Evolutionary conservation across 1,284 basidiomycete species (phyloP), one percentile per base, ranked within the genome.

Genomic region (Meira nashicola): DNA sequence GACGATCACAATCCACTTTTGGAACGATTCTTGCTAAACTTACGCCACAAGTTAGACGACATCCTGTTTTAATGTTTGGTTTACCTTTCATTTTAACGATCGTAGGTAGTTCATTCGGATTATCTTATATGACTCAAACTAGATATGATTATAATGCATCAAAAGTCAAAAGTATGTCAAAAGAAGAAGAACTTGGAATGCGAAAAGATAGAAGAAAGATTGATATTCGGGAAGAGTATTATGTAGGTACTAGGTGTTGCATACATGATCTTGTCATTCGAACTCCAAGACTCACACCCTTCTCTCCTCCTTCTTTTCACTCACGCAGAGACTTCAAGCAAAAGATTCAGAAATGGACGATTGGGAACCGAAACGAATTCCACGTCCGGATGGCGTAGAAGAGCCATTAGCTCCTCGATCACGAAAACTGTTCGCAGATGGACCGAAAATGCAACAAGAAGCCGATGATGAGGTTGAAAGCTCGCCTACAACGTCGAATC

Each of bases 201-300:
- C 84, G 86, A 66, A 86, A 84, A 80, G 85, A 87, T 51, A 83
- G 89, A 78, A 89, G 89, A 80, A 88, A 86, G 81, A 86, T 97
- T 60, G 92, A 97, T 78, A 88, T 96, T 23, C 81, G 90, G 52
- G 93, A 96, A 79, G 94, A 96, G 78, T 97, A 97, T 80, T 97
- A 88, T 77, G 71, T 73, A 59, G 58, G 71, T 73, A 2, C 14
- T 4, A 9, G 50, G 28, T 39, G 39, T 4, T 38, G 49, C 4
- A 21, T 15, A 2, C 54, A n/a, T n/a, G n/a, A n/a, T n/a, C n/a
- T n/a, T 11, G 39, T 33, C 5, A 17, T 21, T 21, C 7, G 5
- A 48, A 25, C 8, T 21, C 5, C 25, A 23, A 25, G 6, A 7
- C 25, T 19, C n/a, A 12, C 21, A 15, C 5, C 17, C 17, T 48